Percentiles rank a stretch among this genome's conserved stretches.
Conservation (phyloP, 2,329 filamentous ascomycete species). For the Emergomyces orientalis region DNA sequence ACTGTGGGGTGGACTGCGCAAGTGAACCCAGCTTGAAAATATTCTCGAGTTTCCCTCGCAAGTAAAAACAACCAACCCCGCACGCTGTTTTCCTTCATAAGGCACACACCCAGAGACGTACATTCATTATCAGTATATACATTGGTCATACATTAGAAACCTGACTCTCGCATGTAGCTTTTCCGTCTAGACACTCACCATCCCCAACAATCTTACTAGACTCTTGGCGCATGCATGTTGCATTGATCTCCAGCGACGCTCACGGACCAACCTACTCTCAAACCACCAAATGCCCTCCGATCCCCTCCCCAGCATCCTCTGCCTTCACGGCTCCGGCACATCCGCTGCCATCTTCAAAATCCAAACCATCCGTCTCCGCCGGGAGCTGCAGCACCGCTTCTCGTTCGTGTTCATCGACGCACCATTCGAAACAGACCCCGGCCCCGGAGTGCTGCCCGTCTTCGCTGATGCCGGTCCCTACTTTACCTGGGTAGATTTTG, state of each 20-base stretch:
- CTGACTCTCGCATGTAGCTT: no score
- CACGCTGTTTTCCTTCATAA: background rate
- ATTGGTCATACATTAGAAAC: no score
- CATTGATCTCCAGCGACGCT: background rate
- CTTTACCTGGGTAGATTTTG: slow-evolving; percentile 44
- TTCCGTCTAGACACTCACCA: no score
- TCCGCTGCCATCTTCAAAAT: slow-evolving; percentile 58
- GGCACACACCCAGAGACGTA: background rate
- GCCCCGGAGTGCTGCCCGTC: slow-evolving; percentile 52
- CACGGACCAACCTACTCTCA: no score
- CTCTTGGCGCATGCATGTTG: background rate
- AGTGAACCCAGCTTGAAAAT: no score
- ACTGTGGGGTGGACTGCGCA: no score
- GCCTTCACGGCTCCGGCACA: slow-evolving; percentile 67
- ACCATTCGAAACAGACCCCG: slow-evolving; percentile 52
- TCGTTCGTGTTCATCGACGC: slow-evolving; percentile 64
- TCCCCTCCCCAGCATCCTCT: slow-evolving; percentile 58
- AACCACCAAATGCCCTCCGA: slow-evolving; percentile 16
- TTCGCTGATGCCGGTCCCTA: slow-evolving; percentile 61
- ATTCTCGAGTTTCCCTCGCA: no score
- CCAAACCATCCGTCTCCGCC: slow-evolving; percentile 53
- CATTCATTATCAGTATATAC: no score
- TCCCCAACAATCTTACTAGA: background rate
- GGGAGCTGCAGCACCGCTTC: slow-evolving; percentile 48
- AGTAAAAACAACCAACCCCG: background rate